Percentiles rank a stretch among this genome's conserved stretches.
These are phyloP conservation scores for Tripterygium wilfordii DNA, from an alignment of 177 flowering plant genomes.

Conservation along the genomic window DNA sequence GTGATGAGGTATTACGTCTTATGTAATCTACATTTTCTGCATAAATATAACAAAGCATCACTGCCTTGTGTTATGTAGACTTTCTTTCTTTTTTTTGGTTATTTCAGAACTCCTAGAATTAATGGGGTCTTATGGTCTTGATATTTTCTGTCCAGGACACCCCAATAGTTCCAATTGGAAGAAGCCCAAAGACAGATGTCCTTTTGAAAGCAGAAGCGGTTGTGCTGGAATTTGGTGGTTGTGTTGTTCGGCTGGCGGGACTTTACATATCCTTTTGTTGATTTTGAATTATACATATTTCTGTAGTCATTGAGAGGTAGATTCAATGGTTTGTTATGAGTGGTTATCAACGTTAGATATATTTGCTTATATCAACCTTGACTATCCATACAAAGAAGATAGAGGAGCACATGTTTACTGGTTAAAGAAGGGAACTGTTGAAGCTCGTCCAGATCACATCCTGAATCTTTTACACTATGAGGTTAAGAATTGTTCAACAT, in stretches of 20 bases:
- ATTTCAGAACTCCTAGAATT: constrained; percentile 22
- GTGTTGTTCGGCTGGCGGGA: constrained; percentile 9
- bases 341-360: background rate
- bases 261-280: constrained; percentile 84
- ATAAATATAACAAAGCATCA: constrained; percentile 84
- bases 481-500: constrained; percentile 31
- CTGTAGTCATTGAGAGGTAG: background rate
- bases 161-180: constrained; percentile 79
- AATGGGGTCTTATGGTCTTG: constrained; percentile 65
- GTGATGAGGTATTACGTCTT: constrained; percentile 72
- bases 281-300: background rate
- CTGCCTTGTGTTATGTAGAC: constrained; percentile 22
- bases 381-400: constrained; percentile 59
- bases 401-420: constrained; percentile 90
- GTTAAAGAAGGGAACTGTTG: constrained; percentile 57
- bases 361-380: constrained; percentile 73
- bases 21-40: constrained; percentile 59
- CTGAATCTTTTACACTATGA: constrained; percentile 87
- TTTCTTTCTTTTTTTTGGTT: background rate
- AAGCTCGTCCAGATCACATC: constrained; percentile 79
- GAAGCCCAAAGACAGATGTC: constrained; percentile 82
- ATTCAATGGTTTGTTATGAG: constrained; percentile 33
- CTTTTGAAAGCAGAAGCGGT: constrained; percentile 77
- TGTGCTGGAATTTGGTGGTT: constrained; percentile 49
- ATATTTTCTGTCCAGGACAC: constrained; percentile 69